Evolutionary conservation across 2,329 filamentous ascomycete species (phyloP), one percentile per base, ranked within the genome.

Genomic region (Penicillium palitans): DNA sequence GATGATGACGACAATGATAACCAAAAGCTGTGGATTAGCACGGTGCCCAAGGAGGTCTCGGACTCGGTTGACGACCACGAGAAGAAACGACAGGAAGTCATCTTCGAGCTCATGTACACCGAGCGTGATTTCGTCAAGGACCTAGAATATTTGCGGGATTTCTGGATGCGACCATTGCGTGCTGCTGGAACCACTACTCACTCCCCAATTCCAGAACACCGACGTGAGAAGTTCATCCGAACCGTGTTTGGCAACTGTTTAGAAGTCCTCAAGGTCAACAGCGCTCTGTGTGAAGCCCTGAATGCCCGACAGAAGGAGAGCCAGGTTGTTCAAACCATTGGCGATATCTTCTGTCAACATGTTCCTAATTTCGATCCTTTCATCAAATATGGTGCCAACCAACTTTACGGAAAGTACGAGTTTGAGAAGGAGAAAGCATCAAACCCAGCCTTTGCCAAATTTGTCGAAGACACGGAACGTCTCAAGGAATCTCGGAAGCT

Each of bases 1-100:
- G 92, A 96, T 67, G 91, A 95, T 62, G 90, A 93, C 58, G 89
- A 95, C 69, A 91, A 89, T 33, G 92, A 97, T 70, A 93, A 98
- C 74, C 95, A 98, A 79, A 98, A 98, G 76, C 84, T 99, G 39
- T 99, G 95, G 95, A 99, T 99, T 76, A 98, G 98, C 74, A 96
- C 93, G 15, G 95, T 99, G 37, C 91, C 93, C 0, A 95, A 96
- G 74, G 95, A 98, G 74, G 82, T 99, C 57, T 92, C 93, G 0
- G 93, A 98, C 67, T 90, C 88, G 70, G 88, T 97, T 31, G 87
- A 87, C 50, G 95, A 99, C 66, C 86, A 85, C 65, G 95, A 99
- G 76, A 96, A 96, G 86, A 98, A 98, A 80, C 87, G 95, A 45
- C 95, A 99, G 73, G 95, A 99, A 72, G 90, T 99, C 67, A 97